Evolutionary conservation across 192 early-diverging fungal genomes (phyloP), one percentile per base, ranked within the genome.

Genomic region (Allomyces javanicus): DNA sequence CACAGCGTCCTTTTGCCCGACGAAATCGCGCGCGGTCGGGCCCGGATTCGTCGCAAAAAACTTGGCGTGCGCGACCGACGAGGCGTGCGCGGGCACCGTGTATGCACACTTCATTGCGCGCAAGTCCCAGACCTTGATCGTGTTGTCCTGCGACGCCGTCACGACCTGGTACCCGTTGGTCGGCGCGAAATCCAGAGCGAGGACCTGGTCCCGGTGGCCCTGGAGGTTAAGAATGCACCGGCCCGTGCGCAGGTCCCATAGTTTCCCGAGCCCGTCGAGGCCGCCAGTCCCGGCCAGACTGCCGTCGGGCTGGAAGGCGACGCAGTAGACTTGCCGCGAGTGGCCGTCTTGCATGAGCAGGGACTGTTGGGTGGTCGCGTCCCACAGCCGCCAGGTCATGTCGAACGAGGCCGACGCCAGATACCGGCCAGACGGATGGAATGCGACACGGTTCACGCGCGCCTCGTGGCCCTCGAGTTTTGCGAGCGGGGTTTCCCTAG

Each of bases 311-410:
- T 99, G 96, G 69, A 99, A 95, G 17, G 82, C 82, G 66, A 99
- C 81, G 1, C 87, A 84, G 79, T 92, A 97, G 1, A 99, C 87
- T 75, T 97, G 93, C 25, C 84, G 80, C 19, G 92, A 88, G 73
- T 99, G 96, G 14, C 96, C 96, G 68, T 96, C 90, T 68, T 99
- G 96, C 63, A 90, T 72, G 45, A 99, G 67, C 1, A 99, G 71
- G 66, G 93, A 92, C 40, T 79, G 67, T 50, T 78, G 74, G 0
- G 85, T 82, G 61, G 88, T 82, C 22, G 86, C 78, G 72, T 98
- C 96, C 92, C 93, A 98, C n/a, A 98, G 80, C 62, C 96, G 79
- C 96, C 96, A 98, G 19, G 92, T 90, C 44, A 81, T 83, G 70
- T 98, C 96, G 68, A 82, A 90, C 75, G 73, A 76, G 26, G 82